Evolutionary conservation across 202 grass and related monocot genomes (phyloP).

Genomic region (Hordeum pubiflorum): DNA sequence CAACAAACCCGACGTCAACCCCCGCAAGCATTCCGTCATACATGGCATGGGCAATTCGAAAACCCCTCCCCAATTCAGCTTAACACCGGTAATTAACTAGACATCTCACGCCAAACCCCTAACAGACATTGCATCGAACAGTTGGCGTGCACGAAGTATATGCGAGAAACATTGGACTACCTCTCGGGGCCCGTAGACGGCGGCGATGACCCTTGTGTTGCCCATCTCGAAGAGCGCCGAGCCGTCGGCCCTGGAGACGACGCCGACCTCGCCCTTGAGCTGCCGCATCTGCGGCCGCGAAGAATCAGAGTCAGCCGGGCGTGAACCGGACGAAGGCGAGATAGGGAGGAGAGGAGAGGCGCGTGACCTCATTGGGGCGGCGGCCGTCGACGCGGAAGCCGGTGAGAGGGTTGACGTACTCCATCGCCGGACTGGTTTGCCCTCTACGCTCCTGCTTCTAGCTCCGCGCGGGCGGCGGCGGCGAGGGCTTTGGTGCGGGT

Average conservation of each 20-base stretch:
- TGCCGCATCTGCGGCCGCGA: constrained; percentile 56
- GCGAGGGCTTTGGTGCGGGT: background rate
- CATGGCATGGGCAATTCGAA: background rate
- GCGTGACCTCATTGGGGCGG: constrained; percentile 64
- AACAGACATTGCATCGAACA: constrained; percentile 14
- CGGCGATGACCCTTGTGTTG: constrained; percentile 77
- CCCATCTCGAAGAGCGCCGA: constrained; percentile 97
- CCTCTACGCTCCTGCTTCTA: background rate
- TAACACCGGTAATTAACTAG: background rate
- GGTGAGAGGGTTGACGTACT: constrained; percentile 75
- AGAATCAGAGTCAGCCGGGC: background rate
- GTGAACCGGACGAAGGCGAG: background rate
- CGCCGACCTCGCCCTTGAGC: constrained; percentile 67
- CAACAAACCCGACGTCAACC: background rate
- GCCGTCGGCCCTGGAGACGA: constrained; percentile 69
- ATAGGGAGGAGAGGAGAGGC: background rate
- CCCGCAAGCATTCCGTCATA: background rate
- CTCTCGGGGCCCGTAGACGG: constrained; percentile 80
- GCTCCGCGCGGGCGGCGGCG: background rate
- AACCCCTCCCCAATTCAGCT: background rate
- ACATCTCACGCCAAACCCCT: background rate
- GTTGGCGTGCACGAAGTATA: background rate
- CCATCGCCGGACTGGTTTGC: constrained; percentile 31
- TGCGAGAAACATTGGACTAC: background rate
- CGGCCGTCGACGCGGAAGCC: constrained; percentile 82